Base-by-base conservation (phyloP, 2,329 filamentous ascomycete species). In the Sporothrix humicola region DNA sequence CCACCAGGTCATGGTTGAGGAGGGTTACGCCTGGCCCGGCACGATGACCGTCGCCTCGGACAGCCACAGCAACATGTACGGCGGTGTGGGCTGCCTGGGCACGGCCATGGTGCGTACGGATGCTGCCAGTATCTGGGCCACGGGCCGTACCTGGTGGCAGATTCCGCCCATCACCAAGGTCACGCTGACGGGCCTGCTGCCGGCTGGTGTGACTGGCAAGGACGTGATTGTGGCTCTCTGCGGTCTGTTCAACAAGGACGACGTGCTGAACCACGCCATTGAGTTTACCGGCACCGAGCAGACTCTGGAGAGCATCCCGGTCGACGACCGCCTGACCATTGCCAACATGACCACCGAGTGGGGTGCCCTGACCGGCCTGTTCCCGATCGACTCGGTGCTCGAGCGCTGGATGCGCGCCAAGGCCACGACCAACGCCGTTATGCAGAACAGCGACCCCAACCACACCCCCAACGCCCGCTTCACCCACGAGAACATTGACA, bases 151-250 rank as follows among this genome's bases (percentile, higher is more conserved):
- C 0, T 98, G 94, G 94, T 97, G 90, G 90, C 93, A 97, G 83
- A 88, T 96, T 31, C 95, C 95, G 0, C 75, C 75, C n/a, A 88
- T 97, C 42, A 93, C 92, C 0, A 91, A 92, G 82, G 88, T 98
- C 31, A 95, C 88, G 0, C 86, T 98, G 12, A 93, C 87, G 0
- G 95, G 94, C 7, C 82, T 88, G 0, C 84, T 97, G 7, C 95
- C 93, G 0, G 83, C 85, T 0, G 95, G 95, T 12, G 94, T 97
- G 0, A 94, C 92, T 0, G 95, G 94, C 44, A 98, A 99, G 82
- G 96, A 98, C 81, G 92, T 97, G 13, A 98, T 98, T 77, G 88
- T 98, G 37, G 93, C 94, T 0, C 87, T 98, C 0, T 97, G 93
- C 77, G 93, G 92, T 0, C 83, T 97, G 0, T 97, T 98, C 84